Evolutionary conservation across 2,329 filamentous ascomycete genomes (phyloP), one percentile per base, ranked within the genome.

Genomic region (Trichophyton mentagrophytes): DNA sequence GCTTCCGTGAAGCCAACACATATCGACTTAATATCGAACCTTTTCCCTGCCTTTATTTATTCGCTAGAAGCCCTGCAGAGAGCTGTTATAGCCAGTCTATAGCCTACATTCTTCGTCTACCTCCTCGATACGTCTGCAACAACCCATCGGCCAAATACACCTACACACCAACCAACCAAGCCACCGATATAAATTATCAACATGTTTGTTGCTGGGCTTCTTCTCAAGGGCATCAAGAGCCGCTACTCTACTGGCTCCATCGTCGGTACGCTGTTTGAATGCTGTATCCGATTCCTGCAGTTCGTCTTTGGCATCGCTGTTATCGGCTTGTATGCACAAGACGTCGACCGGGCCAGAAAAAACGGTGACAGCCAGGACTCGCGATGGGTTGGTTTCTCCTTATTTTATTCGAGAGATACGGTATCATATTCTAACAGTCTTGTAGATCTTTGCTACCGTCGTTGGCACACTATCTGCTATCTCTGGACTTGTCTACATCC

Each of bases 251-350:
- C 62, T 60, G 55, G 63, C 59, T 61, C 63, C 13, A 57, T 62
- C 58, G 60, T 65, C 61, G 51, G 61, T 13, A 61, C 62, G 17
- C 65, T 71, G 59, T 33, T 70, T 20, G 65, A 70, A 15, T 64
- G 67, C 25, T 65, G 80, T 65, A 74, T 90, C n/a, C 87, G 91
- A 70, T 79, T 91, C 71, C 74, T 86, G 63, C 88, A 92, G 69
- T 85, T 96, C 69, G 80, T 88, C 61, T 79, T 95, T 65, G 89
- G 85, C 13, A 74, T 95, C 61, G 82, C 87, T 1, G 87, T 93
- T 60, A 85, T 86, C 65, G 90, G 87, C 0, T 82, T 96, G 20
- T 96, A 93, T 66, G 88, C 85, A 40, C 74, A 80, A 25, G 87
- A 92, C 69, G 75, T 93, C 4, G 73, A 82, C 63, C 72, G 73